Evolutionary conservation across 2,329 filamentous ascomycete genomes (phyloP), one percentile per base, ranked within the genome.

Genomic region (Sporothrix phasma): DNA sequence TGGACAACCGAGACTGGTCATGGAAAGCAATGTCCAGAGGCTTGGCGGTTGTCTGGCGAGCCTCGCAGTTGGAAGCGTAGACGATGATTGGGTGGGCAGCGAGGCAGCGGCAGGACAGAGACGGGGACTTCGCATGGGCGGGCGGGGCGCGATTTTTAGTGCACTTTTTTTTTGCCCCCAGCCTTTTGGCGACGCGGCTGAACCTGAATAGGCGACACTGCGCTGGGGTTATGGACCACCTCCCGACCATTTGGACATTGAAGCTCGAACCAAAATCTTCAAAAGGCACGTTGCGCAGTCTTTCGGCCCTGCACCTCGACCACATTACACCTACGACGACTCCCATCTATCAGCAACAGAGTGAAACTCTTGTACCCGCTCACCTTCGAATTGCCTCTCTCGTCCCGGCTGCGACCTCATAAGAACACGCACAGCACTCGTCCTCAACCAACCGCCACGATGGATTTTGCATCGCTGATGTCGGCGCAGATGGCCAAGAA

Each of bases 381-480:
- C 51, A 37, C 51, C 2, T 13, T 37, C 8, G 17, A 17, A 39
- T n/a, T 15, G 43, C 19, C n/a, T 26, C 13, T 29, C 15, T 37
- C n/a, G 5, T 22, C 31, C 29, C 4, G 24, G 46, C 8, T 26
- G 17, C 15, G n/a, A 8, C 37, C 49, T 17, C 15, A n/a, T 2
- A 54, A 29, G 15, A 13, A 19, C n/a, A 34, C 5, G 6, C 43
- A 43, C 49, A 8, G 37, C 17, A 17, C 2, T 24, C 5, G 24
- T 22, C 45, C 19, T 3, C 31, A 5, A 31, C n/a, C 5, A 26
- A 46, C 22, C 51, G 51, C 26, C 62, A 53, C 34, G 39, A 99
- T 99, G 94, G 92, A 99, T 76, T 99, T 99, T 79, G 92, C 92
- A 66, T 85, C 91, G 41, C 80, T 99, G 56, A 96, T 99, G 90